These are phyloP conservation scores for Pseudotulostoma volvatum DNA, from an alignment of 495 filamentous ascomycete genomes.

Conservation along the genomic window DNA sequence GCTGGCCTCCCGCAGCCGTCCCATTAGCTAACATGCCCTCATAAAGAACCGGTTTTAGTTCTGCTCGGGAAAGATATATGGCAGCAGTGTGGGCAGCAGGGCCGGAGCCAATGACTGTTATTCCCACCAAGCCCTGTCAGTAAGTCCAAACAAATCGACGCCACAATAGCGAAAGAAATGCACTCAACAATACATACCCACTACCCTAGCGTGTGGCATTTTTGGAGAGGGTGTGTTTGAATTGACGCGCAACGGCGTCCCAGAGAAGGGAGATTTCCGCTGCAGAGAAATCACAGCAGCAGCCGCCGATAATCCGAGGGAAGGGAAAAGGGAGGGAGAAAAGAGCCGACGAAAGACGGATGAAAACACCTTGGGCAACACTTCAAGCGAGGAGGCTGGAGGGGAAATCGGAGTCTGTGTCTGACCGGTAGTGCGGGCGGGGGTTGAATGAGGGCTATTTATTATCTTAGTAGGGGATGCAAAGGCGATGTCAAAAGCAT, in stretches of 20 bases:
- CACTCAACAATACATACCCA: slow-evolving; percentile 35
- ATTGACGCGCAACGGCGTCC: slow-evolving; percentile 29
- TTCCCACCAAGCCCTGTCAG: not conserved
- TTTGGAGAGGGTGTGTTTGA: slow-evolving; percentile 20
- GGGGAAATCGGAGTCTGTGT: too few species aligned
- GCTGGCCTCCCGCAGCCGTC: slow-evolving; percentile 86
- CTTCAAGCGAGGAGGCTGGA: too few species aligned
- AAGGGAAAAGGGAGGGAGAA: slow-evolving; percentile 43
- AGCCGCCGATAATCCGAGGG: slow-evolving; percentile 40
- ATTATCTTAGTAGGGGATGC: too few species aligned
- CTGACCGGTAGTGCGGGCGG: too few species aligned
- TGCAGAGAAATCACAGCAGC: slow-evolving; percentile 49
- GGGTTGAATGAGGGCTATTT: too few species aligned
- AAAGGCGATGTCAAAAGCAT: too few species aligned
- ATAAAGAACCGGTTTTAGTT: slow-evolving; percentile 77
- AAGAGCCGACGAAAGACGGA: slow-evolving; percentile 50
- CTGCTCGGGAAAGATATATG: slow-evolving; percentile 86
- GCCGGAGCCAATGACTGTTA: slow-evolving; percentile 67
- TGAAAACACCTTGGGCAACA: slow-evolving; percentile 80
- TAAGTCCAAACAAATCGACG: not conserved
- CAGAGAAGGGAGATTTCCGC: slow-evolving; percentile 27
- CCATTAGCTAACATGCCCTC: slow-evolving; percentile 97
- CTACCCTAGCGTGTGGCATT: slow-evolving; percentile 69
- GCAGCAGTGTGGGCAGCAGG: slow-evolving; percentile 95
- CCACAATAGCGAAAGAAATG: not conserved